A percentile compares a stretch with the other conserved stretches of the same genome.
These are phyloP conservation scores for Termitomyces eurrhizus DNA, from an alignment of 768 basidiomycete species.

Conservation along the genomic window DNA sequence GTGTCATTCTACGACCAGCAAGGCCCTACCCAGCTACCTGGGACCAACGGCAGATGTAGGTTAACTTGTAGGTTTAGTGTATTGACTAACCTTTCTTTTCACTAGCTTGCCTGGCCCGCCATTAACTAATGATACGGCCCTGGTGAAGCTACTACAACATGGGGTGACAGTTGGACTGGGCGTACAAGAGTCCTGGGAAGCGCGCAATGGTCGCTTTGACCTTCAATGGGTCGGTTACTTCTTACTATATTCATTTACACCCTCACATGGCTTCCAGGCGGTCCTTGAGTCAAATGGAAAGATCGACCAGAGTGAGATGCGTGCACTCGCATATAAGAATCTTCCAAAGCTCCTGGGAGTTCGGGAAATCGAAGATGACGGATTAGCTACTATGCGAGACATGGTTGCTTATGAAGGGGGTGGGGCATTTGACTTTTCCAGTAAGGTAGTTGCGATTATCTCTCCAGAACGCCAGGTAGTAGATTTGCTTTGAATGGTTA, in stretches of 20 bases:
- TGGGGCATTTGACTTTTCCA: conserved; percentile 49
- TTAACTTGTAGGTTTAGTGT: background rate
- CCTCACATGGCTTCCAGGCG: conserved; percentile 26
- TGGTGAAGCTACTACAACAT: conserved; percentile 59
- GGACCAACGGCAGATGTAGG: conserved; percentile 68
- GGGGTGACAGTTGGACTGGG: conserved; percentile 84
- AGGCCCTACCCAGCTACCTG: conserved; percentile 70
- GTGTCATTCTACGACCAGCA: conserved; percentile 49
- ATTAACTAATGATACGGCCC: conserved; percentile 55
- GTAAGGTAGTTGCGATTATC: conserved; percentile 54
- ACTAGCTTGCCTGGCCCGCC: conserved; percentile 71
- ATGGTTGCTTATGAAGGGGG: conserved; percentile 61
- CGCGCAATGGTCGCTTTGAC: conserved; percentile 74
- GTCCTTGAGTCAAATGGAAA: conserved; percentile 43
- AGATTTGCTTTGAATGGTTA: conserved; percentile 40
- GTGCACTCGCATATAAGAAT: conserved; percentile 42
- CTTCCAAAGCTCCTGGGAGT: conserved; percentile 38
- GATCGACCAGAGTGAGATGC: conserved; percentile 36
- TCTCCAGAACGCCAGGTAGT: conserved; percentile 47
- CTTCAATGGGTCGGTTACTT: conserved; percentile 63
- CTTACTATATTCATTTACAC: background rate
- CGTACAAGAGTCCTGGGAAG: conserved; percentile 63
- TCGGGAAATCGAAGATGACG: conserved; percentile 34
- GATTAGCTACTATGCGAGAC: conserved; percentile 34
- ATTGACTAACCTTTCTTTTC: conserved; percentile 8